Conservation (phyloP, 352 stramenopile genomes). For the Globisporangium abappressorium region DNA sequence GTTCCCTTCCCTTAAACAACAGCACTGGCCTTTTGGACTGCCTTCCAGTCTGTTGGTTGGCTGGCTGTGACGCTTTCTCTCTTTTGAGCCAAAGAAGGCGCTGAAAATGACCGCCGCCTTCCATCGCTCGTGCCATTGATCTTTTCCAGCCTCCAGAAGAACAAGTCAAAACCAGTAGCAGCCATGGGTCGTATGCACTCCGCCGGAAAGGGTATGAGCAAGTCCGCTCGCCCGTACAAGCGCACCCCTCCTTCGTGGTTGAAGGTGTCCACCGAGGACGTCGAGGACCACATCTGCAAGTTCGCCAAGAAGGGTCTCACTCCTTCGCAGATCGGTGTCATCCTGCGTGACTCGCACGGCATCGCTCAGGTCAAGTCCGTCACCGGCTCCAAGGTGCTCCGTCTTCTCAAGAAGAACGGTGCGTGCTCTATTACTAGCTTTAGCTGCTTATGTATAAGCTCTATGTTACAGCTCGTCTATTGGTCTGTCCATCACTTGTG, state of each 20-base stretch:
- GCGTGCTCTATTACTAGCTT: slow-evolving; percentile 18
- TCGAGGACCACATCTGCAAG: slow-evolving; percentile 99
- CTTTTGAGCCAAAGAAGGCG: not conserved
- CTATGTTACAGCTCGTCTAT: not conserved
- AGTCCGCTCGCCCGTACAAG: slow-evolving; percentile 99
- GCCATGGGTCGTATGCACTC: slow-evolving; percentile 99
- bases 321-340: slow-evolving; percentile 98
- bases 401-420: slow-evolving; percentile 99
- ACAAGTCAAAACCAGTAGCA: slow-evolving; percentile 31
- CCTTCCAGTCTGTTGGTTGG: slow-evolving; percentile 23
- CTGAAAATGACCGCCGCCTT: not conserved
- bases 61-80: slow-evolving; percentile 11
- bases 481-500: not conserved
- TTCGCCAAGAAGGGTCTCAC: slow-evolving; percentile 99
- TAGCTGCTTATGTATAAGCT: slow-evolving; percentile 1
- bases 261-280: slow-evolving; percentile 95
- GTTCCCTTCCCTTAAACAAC: not conserved
- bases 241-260: slow-evolving; percentile 98
- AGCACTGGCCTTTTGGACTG: not conserved
- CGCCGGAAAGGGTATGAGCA: slow-evolving; percentile 99
- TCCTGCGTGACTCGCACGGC: slow-evolving; percentile 99
- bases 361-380: slow-evolving; percentile 99
- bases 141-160: slow-evolving; percentile 53
- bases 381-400: slow-evolving; percentile 99
- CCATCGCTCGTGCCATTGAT: slow-evolving; percentile 37